Evolutionary conservation across 2,329 filamentous ascomycete species (phyloP).

Genomic region (Chaetomiaceae sp.): DNA sequence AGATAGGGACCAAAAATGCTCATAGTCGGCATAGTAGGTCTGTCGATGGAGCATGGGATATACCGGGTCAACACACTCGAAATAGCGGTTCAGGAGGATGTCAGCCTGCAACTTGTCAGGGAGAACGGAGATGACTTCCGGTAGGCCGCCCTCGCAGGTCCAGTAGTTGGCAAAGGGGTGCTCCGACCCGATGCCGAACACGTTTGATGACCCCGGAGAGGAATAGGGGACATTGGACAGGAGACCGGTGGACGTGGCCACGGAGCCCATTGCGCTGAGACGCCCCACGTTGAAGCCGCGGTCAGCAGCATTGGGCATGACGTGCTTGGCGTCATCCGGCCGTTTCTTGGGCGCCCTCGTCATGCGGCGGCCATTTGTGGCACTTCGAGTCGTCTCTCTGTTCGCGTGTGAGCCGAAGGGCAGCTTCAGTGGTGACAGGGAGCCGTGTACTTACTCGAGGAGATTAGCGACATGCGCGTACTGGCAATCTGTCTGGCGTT

Average conservation of each 20-base stretch:
- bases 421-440: not conserved
- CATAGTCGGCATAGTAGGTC: slow-evolving; percentile 73
- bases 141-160: slow-evolving; percentile 71
- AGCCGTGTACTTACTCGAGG: slow-evolving; percentile 63
- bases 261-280: slow-evolving; percentile 45
- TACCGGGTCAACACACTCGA: slow-evolving; percentile 70
- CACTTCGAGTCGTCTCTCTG: slow-evolving; percentile 54
- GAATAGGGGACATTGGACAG: slow-evolving; percentile 71
- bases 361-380: slow-evolving; percentile 50
- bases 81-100: slow-evolving; percentile 59
- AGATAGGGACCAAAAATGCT: slow-evolving; percentile 66
- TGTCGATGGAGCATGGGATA: slow-evolving; percentile 76
- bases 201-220: slow-evolving; percentile 64
- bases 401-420: not conserved
- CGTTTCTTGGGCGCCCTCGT: slow-evolving; percentile 55
- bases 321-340: slow-evolving; percentile 35
- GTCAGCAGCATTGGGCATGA: slow-evolving; percentile 53
- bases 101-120: slow-evolving; percentile 73
- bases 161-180: slow-evolving; percentile 82
- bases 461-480: slow-evolving; percentile 74
- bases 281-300: slow-evolving; percentile 44
- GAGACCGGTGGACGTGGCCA: slow-evolving; percentile 55
- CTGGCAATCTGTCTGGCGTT: slow-evolving; percentile 68
- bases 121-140: slow-evolving; percentile 69
- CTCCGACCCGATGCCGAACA: slow-evolving; percentile 75